These are phyloP conservation scores for Trametes maxima DNA, from an alignment of 768 basidiomycete genomes.

Conservation along the genomic window DNA sequence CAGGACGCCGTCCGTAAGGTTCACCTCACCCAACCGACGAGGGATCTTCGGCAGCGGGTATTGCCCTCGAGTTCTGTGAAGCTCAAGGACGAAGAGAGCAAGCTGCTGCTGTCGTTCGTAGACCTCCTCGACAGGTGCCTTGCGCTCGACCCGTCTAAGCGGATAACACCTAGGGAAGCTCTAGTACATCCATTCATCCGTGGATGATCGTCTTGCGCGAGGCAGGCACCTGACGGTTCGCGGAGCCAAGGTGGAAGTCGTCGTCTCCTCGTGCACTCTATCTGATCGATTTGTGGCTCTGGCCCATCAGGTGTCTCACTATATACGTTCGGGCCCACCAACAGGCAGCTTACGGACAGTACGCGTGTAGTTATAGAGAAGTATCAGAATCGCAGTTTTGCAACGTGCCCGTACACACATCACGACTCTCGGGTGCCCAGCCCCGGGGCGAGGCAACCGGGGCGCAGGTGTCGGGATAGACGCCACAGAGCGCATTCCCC, in stretches of 20 bases:
- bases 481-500: no score
- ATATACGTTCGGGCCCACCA: not conserved
- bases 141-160: slow-evolving; percentile 78
- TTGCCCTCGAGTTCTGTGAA: slow-evolving; percentile 79
- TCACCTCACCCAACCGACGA: slow-evolving; percentile 77
- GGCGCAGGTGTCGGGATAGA: no score
- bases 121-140: slow-evolving; percentile 93
- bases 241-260: not conserved
- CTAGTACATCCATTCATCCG: slow-evolving; percentile 86
- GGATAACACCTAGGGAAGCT: slow-evolving; percentile 90
- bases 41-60: slow-evolving; percentile 80
- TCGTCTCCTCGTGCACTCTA: not conserved
- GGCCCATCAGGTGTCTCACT: slow-evolving; percentile 7
- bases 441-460: no score
- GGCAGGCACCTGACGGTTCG: not conserved
- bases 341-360: not conserved
- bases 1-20: slow-evolving; percentile 84
- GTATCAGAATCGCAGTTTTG: not conserved
- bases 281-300: not conserved
- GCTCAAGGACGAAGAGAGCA: slow-evolving; percentile 87
- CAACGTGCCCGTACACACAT: not conserved
- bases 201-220: slow-evolving; percentile 35
- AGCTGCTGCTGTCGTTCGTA: slow-evolving; percentile 76
- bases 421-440: no score
- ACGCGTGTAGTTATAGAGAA: slow-evolving; percentile 4